Base-by-base conservation (phyloP, 306 rosid genomes). In the Vicia villosa region DNA sequence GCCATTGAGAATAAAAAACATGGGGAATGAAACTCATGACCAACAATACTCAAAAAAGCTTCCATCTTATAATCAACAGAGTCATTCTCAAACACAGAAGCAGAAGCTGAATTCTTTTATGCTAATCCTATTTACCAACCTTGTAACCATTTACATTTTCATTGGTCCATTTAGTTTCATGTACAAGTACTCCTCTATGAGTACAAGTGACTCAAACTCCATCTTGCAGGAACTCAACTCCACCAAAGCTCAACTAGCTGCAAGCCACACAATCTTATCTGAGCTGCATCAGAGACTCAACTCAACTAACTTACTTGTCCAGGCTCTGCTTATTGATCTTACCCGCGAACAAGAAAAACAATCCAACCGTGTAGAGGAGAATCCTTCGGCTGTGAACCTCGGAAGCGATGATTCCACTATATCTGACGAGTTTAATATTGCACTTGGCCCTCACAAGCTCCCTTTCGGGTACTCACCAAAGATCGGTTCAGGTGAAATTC, bases 391-490 rank as follows among this genome's bases (percentile, higher is more conserved):
- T 9, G 9, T 50, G 37, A 79, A 74, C 37, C 45, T 46, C 4
- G 77, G 36, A 10, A 69, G 45, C 14, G 67, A 57, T 15, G 74
- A 66, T 38, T 67, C 55, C 2, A 42, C 34, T 32, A 21, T 32
- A 13, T 16, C 41, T n/a, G 60, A 75, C 42, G 87, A 83, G 69
- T 60, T 80, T 0, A 59, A 1, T 36, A 26, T 65, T 36, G 76
- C 87, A 16, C 37, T 83, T 72, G 83, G 87, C 12, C 76, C 84
- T 56, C 80, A 78, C 72, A 83, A 80, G 69, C 85, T 86, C 38
- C 85, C 82, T 2, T 70, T 74, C 13, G 74, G 85, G 34, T 30
- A 22, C 76, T 83, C 81, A 5, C 51, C 51, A 2, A 51, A 34
- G 8, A 71, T 76, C 9, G 81, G 82, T 5, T 63, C 80, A 12